Percentiles rank a stretch among this genome's conserved stretches.
Conservation (phyloP, 495 filamentous ascomycete genomes). For the Pseudevernia furfuracea region DNA sequence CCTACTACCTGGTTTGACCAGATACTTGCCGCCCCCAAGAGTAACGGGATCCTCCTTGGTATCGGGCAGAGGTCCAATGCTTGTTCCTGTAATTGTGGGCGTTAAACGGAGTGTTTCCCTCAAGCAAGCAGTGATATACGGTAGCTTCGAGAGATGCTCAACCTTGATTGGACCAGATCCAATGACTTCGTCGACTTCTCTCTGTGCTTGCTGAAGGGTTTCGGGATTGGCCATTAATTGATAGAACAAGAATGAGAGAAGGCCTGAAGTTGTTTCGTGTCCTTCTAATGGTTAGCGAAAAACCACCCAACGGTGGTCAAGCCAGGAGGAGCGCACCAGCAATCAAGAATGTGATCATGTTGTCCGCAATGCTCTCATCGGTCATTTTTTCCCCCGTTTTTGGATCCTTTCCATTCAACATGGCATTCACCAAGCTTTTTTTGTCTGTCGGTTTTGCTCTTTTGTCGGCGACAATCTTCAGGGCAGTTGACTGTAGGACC, state of each 20-base stretch:
- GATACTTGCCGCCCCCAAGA: constrained; percentile 2
- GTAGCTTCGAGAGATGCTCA: constrained; percentile 59
- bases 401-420: constrained; percentile 59
- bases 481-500: constrained; percentile 45
- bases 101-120: constrained; percentile 63
- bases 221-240: constrained; percentile 55
- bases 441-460: constrained; percentile 48
- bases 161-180: constrained; percentile 55
- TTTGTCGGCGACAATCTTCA: constrained; percentile 53
- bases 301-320: constrained; percentile 28
- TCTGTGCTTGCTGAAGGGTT: constrained; percentile 51
- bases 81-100: constrained; percentile 50
- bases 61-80: constrained; percentile 31
- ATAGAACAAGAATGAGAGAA: constrained; percentile 49
- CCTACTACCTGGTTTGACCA: background rate
- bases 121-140: constrained; percentile 58
- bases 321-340: background rate
- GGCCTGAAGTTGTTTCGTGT: constrained; percentile 65
- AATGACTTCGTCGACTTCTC: constrained; percentile 60
- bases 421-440: constrained; percentile 62
- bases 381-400: constrained; percentile 58
- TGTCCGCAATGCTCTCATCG: constrained; percentile 12
- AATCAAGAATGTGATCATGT: constrained; percentile 13
- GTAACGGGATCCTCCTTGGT: constrained; percentile 46
- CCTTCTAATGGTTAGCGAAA: constrained; percentile 34